Evolutionary conservation across 345 rosid genomes (phyloP).

Genomic region (Pugionium dolabratum): DNA sequence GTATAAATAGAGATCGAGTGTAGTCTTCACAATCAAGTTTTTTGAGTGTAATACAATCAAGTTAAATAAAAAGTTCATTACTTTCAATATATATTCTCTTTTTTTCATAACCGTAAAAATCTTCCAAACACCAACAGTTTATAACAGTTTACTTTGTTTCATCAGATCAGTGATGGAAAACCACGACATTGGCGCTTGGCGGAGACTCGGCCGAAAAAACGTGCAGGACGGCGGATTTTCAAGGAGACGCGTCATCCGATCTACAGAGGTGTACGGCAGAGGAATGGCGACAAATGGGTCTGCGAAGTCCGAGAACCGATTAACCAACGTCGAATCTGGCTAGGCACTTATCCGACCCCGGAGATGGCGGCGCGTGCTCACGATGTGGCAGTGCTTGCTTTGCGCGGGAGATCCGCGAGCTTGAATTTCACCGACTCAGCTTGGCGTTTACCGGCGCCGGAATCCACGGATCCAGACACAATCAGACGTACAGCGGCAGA

Average conservation of each 20-base stretch:
- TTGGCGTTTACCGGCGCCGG: constrained; percentile 56
- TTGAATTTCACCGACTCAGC: constrained; percentile 68
- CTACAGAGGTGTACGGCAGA: constrained; percentile 53
- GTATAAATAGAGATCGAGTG: no score
- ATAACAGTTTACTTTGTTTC: constrained; percentile 10
- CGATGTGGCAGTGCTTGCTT: no score
- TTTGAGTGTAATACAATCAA: no score
- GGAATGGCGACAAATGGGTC: constrained; percentile 65
- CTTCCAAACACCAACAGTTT: no score
- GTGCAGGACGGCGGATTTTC: constrained; percentile 55
- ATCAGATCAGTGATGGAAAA: constrained; percentile 31
- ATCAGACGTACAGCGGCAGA: constrained; percentile 51
- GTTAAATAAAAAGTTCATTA: no score
- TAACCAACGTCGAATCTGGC: constrained; percentile 62
- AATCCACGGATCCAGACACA: constrained; percentile 40
- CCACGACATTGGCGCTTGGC: constrained; percentile 38
- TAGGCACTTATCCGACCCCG: constrained; percentile 65
- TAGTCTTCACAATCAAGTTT: no score
- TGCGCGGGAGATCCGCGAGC: constrained; percentile 62
- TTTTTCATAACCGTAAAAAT: no score
- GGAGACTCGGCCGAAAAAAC: constrained; percentile 55
- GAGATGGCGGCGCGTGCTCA: constrained; percentile 85
- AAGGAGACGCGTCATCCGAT: no score
- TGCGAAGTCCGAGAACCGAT: constrained; percentile 67
- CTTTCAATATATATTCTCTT: no score